phyloP scores from a whole-genome alignment of 352 stramenopile genomes.

The Pythium periplocum region DNA sequence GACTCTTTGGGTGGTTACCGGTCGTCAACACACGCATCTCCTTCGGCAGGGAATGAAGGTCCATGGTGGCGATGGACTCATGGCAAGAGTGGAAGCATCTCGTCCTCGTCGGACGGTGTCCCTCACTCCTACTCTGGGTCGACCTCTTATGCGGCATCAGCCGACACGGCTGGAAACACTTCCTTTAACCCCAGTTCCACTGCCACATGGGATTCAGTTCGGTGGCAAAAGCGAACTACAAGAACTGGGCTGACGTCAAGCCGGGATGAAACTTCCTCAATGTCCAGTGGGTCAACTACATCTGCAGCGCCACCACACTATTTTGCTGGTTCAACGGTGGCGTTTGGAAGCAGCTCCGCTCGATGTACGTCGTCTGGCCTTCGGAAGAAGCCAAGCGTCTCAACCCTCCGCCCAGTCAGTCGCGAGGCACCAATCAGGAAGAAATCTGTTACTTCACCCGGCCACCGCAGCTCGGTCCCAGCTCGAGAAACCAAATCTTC shows the following conservation, averaged over 20 bases:
- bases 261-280: conserved; percentile 1
- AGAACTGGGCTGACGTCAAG: conserved; percentile 9
- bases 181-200: no score
- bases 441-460: background rate
- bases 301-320: background rate
- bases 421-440: conserved; percentile 2
- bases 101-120: conserved; percentile 37
- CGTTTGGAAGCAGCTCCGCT: conserved; percentile 1
- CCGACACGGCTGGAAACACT: no score
- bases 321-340: conserved; percentile 2
- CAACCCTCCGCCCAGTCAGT: background rate
- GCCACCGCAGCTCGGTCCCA: no score
- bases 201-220: conserved; percentile 17
- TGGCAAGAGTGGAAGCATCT: conserved; percentile 61
- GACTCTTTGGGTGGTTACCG: conserved; percentile 1
- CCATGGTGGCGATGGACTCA: conserved; percentile 77
- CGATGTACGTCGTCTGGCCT: background rate
- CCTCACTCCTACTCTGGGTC: conserved; percentile 11
- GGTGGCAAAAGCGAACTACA: conserved; percentile 42
- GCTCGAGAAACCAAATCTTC: no score
- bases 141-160: background rate
- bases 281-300: background rate
- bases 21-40: background rate
- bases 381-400: conserved; percentile 1
- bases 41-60: conserved; percentile 10